Conservation (phyloP, 768 basidiomycete species). For the Chlorophyllum brunneum region DNA sequence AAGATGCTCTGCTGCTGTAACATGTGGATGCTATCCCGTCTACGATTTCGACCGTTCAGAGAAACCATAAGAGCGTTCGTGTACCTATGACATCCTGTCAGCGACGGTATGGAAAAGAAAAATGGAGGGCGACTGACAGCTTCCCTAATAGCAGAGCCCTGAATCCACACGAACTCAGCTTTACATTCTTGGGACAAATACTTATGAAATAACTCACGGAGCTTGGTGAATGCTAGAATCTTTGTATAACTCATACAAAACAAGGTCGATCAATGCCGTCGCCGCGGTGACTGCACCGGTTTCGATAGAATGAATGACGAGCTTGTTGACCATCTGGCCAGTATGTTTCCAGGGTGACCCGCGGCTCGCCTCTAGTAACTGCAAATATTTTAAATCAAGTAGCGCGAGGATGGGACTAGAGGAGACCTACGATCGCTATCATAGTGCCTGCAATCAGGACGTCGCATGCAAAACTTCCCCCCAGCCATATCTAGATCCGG, state of each 20-base stretch:
- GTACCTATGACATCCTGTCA: not conserved
- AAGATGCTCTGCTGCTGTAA: slow-evolving; percentile 1
- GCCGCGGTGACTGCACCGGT: slow-evolving; percentile 15
- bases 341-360: slow-evolving; percentile 13
- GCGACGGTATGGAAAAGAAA: not conserved
- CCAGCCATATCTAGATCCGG: slow-evolving; percentile 12
- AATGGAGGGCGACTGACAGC: not conserved
- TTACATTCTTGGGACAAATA: not conserved
- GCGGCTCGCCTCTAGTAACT: slow-evolving; percentile 9
- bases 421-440: slow-evolving; percentile 12
- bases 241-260: slow-evolving; percentile 9
- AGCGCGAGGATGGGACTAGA: not conserved
- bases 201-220: not conserved
- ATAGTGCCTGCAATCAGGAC: slow-evolving; percentile 13
- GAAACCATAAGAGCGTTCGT: slow-evolving; percentile 10
- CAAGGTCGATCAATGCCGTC: slow-evolving; percentile 8
- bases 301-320: slow-evolving; percentile 14
- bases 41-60: slow-evolving; percentile 9
- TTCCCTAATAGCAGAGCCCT: slow-evolving; percentile 8
- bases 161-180: not conserved
- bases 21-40: not conserved
- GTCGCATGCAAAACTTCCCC: slow-evolving; percentile 13
- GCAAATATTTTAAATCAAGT: not conserved
- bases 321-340: slow-evolving; percentile 12
- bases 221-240: slow-evolving; percentile 8